phyloP scores from a whole-genome alignment of 345 rosid species.

The Euphorbia pulcherrima region DNA sequence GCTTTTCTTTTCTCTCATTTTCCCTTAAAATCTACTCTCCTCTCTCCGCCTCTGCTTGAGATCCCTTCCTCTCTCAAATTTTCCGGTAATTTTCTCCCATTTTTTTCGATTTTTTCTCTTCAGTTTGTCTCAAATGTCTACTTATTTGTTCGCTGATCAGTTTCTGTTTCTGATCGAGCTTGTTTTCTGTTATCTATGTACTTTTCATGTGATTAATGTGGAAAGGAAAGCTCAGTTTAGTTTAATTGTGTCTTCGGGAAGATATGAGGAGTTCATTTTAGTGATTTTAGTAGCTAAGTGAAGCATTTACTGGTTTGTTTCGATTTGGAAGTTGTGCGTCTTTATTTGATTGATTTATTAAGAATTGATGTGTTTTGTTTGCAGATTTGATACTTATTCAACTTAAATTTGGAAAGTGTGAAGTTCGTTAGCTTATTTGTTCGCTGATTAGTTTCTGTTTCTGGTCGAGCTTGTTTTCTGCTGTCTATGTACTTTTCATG shows the following conservation, averaged over 20 bases:
- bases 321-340: neutral
- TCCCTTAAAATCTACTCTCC: neutral
- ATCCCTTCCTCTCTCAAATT: neutral
- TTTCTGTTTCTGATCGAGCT: neutral
- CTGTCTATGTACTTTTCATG: neutral
- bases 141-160: neutral
- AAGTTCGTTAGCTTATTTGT: neutral
- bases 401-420: neutral
- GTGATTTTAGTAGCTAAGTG: neutral
- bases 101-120: neutral
- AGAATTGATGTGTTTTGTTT: neutral
- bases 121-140: neutral
- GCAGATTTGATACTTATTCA: conserved; percentile 5
- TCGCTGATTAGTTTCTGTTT: neutral
- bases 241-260: neutral
- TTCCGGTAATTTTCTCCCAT: neutral
- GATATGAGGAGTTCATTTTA: neutral
- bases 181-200: neutral
- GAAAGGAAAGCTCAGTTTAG: neutral
- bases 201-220: neutral
- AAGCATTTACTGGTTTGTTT: neutral
- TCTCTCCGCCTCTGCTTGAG: neutral
- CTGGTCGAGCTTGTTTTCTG: neutral
- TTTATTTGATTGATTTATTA: neutral
- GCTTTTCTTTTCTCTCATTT: conserved; percentile 13